Percentiles rank a stretch among this genome's conserved stretches.
phyloP scores from a whole-genome alignment of 2,329 filamentous ascomycete species.

The Clarireedia sp. region DNA sequence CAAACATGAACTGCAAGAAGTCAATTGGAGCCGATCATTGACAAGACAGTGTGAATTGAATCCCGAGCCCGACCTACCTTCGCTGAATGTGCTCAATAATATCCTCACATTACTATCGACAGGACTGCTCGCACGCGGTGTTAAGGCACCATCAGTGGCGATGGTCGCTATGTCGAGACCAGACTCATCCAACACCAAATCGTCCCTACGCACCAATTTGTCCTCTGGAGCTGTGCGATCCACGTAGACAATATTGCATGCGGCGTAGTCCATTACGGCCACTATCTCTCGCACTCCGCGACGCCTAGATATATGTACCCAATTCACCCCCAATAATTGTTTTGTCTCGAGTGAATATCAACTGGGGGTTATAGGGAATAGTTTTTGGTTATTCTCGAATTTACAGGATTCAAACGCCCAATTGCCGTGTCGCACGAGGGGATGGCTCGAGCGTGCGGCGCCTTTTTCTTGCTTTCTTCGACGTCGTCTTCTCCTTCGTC shows the following conservation, averaged over 20 bases:
- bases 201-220: conserved; percentile 29
- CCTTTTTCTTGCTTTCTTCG: not conserved
- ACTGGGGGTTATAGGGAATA: not conserved
- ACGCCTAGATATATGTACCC: conserved; percentile 18
- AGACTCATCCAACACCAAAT: conserved; percentile 23
- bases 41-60: conserved; percentile 7
- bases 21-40: conserved; percentile 12
- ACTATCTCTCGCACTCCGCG: conserved; percentile 22
- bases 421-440: conserved; percentile 8
- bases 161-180: conserved; percentile 17
- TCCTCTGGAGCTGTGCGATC: conserved; percentile 34
- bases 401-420: not conserved
- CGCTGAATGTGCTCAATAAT: conserved; percentile 42
- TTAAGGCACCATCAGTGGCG: conserved; percentile 12
- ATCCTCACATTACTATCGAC: conserved; percentile 40
- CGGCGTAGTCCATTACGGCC: conserved; percentile 34
- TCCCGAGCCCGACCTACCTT: conserved; percentile 31
- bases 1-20: conserved; percentile 42
- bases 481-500: not conserved
- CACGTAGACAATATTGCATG: conserved; percentile 38
- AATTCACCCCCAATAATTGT: conserved; percentile 18
- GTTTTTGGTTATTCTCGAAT: not conserved
- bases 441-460: conserved; percentile 7
- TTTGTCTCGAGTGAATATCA: conserved; percentile 4
- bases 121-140: conserved; percentile 24